A percentile compares a stretch with the other conserved stretches of the same genome.
These are phyloP conservation scores for Chernovozyma aurita DNA, from an alignment of 1,139 yeast genomes.

Conservation along the genomic window DNA sequence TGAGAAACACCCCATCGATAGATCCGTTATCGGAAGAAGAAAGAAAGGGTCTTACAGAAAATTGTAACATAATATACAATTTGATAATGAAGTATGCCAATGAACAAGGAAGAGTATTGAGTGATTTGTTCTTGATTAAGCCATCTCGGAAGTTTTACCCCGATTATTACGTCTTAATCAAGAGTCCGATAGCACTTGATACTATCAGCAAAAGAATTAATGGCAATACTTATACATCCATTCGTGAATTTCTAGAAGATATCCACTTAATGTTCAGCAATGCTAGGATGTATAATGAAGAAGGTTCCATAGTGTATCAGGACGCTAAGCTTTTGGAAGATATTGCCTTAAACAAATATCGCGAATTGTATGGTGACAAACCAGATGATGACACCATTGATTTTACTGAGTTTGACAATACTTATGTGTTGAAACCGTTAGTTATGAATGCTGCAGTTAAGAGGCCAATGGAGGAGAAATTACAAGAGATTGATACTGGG, in stretches of 20 bases:
- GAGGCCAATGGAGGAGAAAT: conserved; percentile 20
- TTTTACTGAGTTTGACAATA: conserved; percentile 47
- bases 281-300: conserved; percentile 86
- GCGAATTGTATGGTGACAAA: conserved; percentile 20
- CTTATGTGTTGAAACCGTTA: conserved; percentile 39
- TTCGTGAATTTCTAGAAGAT: conserved; percentile 66
- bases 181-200: conserved; percentile 78
- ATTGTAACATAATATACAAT: conserved; percentile 41
- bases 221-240: conserved; percentile 45
- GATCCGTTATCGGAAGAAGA: conserved; percentile 41
- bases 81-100: conserved; percentile 39
- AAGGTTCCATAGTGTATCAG: conserved; percentile 75
- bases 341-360: conserved; percentile 33
- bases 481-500: conserved; percentile 19
- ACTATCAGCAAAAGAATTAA: conserved; percentile 58
- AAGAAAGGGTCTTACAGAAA: conserved; percentile 38
- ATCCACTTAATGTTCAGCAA: conserved; percentile 74
- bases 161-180: conserved; percentile 78
- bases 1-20: conserved; percentile 34
- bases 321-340: conserved; percentile 71
- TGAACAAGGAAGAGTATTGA: conserved; percentile 39
- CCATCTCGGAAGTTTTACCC: conserved; percentile 78
- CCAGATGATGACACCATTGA: conserved; percentile 32
- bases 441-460: conserved; percentile 21
- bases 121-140: conserved; percentile 61